Conservation (phyloP, 257 asterid genomes). For the Nicotiana attenuata region DNA sequence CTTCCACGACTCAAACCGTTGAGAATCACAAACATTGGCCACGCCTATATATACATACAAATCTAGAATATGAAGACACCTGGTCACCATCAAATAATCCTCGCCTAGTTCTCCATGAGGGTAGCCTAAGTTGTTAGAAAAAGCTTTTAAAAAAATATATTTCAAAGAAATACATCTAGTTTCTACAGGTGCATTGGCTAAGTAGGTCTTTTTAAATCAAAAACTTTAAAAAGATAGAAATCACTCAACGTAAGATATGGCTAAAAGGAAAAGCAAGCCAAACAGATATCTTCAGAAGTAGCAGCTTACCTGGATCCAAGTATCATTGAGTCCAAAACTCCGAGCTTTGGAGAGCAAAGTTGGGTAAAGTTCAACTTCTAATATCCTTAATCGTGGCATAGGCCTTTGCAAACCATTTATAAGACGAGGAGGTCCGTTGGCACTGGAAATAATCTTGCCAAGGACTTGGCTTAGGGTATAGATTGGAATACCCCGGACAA, state of each 20-base stretch:
- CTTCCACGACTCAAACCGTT: background rate
- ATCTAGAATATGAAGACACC: background rate
- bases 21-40: background rate
- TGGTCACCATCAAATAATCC: background rate
- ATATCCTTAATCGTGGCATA: conserved; percentile 79
- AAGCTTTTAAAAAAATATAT: background rate
- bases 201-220: background rate
- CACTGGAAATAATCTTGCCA: conserved; percentile 54
- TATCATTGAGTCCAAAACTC: conserved; percentile 89
- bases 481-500: conserved; percentile 91
- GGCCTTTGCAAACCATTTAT: conserved; percentile 81
- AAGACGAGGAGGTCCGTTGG: conserved; percentile 59
- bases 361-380: conserved; percentile 96
- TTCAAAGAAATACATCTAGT: background rate
- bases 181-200: background rate
- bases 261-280: conserved; percentile 2
- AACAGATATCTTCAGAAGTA: conserved; percentile 11
- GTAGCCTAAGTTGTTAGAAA: background rate
- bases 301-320: conserved; percentile 79
- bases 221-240: background rate
- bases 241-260: background rate
- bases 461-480: conserved; percentile 69
- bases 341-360: conserved; percentile 99
- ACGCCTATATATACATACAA: background rate
- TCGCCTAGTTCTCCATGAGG: background rate